Evolutionary conservation across 345 rosid genomes (phyloP).

Genomic region (Melastoma malabathricum): DNA sequence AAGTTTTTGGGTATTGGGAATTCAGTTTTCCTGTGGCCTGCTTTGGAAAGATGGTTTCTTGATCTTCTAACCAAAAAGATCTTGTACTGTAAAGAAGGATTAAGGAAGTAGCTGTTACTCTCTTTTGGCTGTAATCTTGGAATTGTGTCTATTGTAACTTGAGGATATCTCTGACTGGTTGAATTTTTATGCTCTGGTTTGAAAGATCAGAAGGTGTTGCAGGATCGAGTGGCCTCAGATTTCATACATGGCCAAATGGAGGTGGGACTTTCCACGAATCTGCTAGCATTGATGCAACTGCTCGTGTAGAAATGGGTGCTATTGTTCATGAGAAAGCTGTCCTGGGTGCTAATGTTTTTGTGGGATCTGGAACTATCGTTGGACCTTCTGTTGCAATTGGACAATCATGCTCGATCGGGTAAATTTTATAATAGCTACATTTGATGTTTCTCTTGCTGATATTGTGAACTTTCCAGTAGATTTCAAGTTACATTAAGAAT

Average conservation of each 20-base stretch:
- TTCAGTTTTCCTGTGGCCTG: too few relatives aligned
- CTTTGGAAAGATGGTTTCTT: too few relatives aligned
- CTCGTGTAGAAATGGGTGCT: slow-evolving; percentile 41
- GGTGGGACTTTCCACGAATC: slow-evolving; percentile 52
- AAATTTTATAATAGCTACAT: not conserved
- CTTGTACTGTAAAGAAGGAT: too few relatives aligned
- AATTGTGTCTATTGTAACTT: too few relatives aligned
- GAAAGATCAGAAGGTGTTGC: slow-evolving; percentile 23
- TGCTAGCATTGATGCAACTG: slow-evolving; percentile 46
- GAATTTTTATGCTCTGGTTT: not conserved
- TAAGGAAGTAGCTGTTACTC: too few relatives aligned
- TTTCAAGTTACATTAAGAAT: too few relatives aligned
- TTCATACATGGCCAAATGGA: slow-evolving; percentile 45
- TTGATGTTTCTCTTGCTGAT: too few relatives aligned
- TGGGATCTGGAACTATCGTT: slow-evolving; percentile 58
- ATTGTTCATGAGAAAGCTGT: slow-evolving; percentile 41
- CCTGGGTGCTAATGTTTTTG: slow-evolving; percentile 38
- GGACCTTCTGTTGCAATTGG: slow-evolving; percentile 54
- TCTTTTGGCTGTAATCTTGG: too few relatives aligned
- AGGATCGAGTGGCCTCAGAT: slow-evolving; percentile 13
- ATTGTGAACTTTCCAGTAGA: too few relatives aligned
- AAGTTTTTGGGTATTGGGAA: too few relatives aligned
- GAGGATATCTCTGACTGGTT: too few relatives aligned
- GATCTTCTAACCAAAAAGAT: too few relatives aligned
- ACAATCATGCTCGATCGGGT: slow-evolving; percentile 50